Evolutionary conservation across 192 early-diverging fungal genomes (phyloP), one percentile per base, ranked within the genome.

Genomic region (Coemansia sp.): DNA sequence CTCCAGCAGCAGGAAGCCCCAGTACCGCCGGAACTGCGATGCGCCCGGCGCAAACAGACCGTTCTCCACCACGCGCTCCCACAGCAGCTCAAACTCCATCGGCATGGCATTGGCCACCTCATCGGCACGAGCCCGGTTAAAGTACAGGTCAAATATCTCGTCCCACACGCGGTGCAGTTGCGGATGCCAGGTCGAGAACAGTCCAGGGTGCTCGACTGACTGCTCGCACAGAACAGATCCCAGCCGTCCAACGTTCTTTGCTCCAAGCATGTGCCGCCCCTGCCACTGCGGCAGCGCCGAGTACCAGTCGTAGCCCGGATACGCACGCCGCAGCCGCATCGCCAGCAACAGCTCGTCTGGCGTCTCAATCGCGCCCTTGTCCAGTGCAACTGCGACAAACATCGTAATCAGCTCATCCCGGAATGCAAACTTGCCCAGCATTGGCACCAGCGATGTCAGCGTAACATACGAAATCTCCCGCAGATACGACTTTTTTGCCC

Each of bases 1-100:
- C 58, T 89, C 86, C 47, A 97, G 86, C 20, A 96, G 68, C 56
- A 92, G 86, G 79, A 95, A 92, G 48, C 92, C 95, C 85, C 95
- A 88, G 80, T 85, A 93, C 72, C 90, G 93, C 64, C 91, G 87
- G 69, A 93, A 91, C 76, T 95, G 88, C 53, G 86, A 85, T 12
- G 86, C 63, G 6, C 86, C 82, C 0, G 86, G 78, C 38, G 83
- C 84, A 63, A 97, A 96, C 50, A 97, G 77, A 5, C 85, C 81
- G 28, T 88, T 86, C 54, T 94, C 93, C 38, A 95, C 88, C 37
- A 80, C 82, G 1, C 68, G 65, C 5, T 81, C 83, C 96, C 96
- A 98, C 59, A 98, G 89, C 54, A 86, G 83, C 48, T 82, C 66
- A 70, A 95, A 86, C 7, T 84, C 72, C 44, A 87, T 84, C 17